Conservation (phyloP, 2,329 filamentous ascomycete species). For the Alternaria metachromatica region DNA sequence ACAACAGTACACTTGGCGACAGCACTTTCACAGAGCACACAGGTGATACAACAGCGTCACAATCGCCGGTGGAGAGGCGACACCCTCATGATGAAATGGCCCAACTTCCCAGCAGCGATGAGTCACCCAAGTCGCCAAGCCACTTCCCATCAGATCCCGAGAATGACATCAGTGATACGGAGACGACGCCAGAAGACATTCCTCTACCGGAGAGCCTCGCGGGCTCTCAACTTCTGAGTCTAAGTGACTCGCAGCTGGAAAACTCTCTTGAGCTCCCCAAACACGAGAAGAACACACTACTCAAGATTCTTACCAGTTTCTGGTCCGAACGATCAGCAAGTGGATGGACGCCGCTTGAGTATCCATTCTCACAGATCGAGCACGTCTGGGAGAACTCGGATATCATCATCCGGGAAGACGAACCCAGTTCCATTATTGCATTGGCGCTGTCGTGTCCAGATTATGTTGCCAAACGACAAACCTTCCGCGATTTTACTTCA, state of each 20-base stretch:
- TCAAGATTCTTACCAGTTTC: conserved; percentile 96
- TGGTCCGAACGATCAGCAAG: conserved; percentile 98
- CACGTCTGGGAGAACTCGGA: conserved; percentile 98
- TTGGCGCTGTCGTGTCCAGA: conserved; percentile 88
- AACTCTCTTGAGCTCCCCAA: conserved; percentile 80
- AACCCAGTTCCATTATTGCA: conserved; percentile 94
- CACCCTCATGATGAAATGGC: conserved; percentile 21
- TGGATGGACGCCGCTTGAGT: conserved; percentile 90
- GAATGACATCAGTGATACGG: conserved; percentile 69
- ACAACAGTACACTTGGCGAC: conserved; percentile 48
- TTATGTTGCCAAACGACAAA: conserved; percentile 79
- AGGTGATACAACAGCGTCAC: conserved; percentile 34
- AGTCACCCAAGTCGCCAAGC: conserved; percentile 33
- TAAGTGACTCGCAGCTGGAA: conserved; percentile 63
- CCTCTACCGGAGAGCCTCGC: conserved; percentile 67
- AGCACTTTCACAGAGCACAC: conserved; percentile 44
- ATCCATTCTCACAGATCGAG: conserved; percentile 80
- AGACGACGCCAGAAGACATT: conserved; percentile 74
- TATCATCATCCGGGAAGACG: conserved; percentile 95
- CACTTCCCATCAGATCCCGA: conserved; percentile 60
- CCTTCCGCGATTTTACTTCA: conserved; percentile 59
- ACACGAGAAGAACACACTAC: conserved; percentile 88
- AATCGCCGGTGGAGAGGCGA: conserved; percentile 45
- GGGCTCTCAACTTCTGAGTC: conserved; percentile 57
- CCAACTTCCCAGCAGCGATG: conserved; percentile 31